Base-by-base conservation (phyloP, 2,329 filamentous ascomycete species). In the Ceratocystis harringtonii region DNA sequence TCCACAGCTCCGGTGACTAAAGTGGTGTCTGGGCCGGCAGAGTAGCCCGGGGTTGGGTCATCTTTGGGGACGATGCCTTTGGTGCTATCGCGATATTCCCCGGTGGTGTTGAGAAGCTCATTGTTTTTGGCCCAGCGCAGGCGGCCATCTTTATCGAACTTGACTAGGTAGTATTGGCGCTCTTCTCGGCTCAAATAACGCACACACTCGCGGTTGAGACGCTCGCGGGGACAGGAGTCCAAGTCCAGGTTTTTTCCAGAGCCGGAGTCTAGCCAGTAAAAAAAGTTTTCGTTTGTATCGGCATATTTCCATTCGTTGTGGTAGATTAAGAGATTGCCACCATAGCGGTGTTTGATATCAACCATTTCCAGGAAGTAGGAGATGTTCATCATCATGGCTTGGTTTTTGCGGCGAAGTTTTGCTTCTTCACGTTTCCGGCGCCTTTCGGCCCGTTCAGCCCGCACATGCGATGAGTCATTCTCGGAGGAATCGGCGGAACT, bases 101-200 rank as follows among this genome's bases (percentile, higher is more conserved):
- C 81, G 1, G 84, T 86, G 0, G 91, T 96, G 72, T 88, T 88
- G 70, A 96, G 89, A 6, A 84, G 80, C 65, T 84, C 78, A 0
- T 86, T 86, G 70, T 94, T 92, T 76, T 94, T 95, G 0, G 86
- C 89, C 90, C 90, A 96, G 68, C 88, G 85, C n/a, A 96, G 78
- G 4, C 86, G 80, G 0, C 92, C 92, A 45, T 89, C 80, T 0
- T 76, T 72, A 70, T 95, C 89, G 12, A 96, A 84, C 50, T 81
- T 82, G 41, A 94, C 90, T 12, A 95, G 78, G 72, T 96, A 96
- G 69, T 88, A 81, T 73, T 88, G 79, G 7, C 92, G 80, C 73
- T 96, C 91, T 72, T 95, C 90, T 1, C 86, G 81, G 5, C 86
- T 90, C 25, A 96, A 77, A 72, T 96, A 96, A 19, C 92, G 82